Percentiles rank a stretch among this genome's conserved stretches.
Conservation (phyloP, 2,329 filamentous ascomycete species). For the Penicillium hordei region DNA sequence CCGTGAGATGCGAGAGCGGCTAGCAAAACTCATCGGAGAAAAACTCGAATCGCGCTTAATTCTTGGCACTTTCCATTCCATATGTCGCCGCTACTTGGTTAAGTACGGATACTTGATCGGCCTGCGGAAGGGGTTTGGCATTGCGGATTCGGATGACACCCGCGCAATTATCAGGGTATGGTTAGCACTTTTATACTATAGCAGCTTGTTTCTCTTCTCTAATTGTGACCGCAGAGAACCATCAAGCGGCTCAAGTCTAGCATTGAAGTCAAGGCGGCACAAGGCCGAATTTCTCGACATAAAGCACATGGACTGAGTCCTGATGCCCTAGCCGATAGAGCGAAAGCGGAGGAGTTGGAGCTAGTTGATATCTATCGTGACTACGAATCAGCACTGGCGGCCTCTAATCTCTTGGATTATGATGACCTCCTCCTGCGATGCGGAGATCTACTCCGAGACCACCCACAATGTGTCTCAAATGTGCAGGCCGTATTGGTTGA, state of each 20-base stretch:
- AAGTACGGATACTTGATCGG: slow-evolving; percentile 83
- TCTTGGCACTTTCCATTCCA: slow-evolving; percentile 92
- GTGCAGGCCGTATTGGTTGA: slow-evolving; percentile 91
- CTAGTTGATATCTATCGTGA: slow-evolving; percentile 67
- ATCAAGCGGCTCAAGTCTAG: slow-evolving; percentile 69
- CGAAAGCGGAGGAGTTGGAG: slow-evolving; percentile 57
- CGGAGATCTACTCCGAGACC: slow-evolving; percentile 69
- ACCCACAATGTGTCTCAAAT: slow-evolving; percentile 81
- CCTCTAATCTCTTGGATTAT: slow-evolving; percentile 85
- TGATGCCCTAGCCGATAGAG: slow-evolving; percentile 43
- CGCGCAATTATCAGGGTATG: slow-evolving; percentile 67
- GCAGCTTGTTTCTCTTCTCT: slow-evolving; percentile 6
- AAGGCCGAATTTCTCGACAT: slow-evolving; percentile 68
- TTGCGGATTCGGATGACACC: slow-evolving; percentile 82
- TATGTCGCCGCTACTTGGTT: slow-evolving; percentile 79
- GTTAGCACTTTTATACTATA: background rate
- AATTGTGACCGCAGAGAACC: slow-evolving; percentile 55
- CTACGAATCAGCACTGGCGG: slow-evolving; percentile 73
- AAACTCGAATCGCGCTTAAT: slow-evolving; percentile 74
- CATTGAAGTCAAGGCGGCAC: slow-evolving; percentile 69
- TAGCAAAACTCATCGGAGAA: slow-evolving; percentile 76
- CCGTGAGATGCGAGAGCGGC: slow-evolving; percentile 86
- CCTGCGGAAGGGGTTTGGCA: slow-evolving; percentile 78
- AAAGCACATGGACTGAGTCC: slow-evolving; percentile 58
- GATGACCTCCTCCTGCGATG: slow-evolving; percentile 88